phyloP scores from a whole-genome alignment of 148 eudicot species.

The Arctostaphylos glauca region DNA sequence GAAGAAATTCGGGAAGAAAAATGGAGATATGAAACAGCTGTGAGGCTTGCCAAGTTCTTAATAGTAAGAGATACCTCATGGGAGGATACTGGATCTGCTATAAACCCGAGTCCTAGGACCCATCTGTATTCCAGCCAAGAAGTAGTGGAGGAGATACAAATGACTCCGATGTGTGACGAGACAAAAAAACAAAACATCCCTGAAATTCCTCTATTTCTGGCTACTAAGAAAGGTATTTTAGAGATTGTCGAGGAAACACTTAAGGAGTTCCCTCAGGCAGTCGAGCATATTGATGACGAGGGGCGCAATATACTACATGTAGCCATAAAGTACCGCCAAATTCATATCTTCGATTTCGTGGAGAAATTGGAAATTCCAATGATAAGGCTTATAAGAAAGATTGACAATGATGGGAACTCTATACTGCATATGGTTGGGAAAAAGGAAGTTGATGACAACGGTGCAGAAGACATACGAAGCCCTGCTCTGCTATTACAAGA shows the following conservation, averaged over 20 bases:
- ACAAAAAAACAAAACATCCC: background rate
- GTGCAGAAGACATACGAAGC: conserved; percentile 7
- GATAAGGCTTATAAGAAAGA: conserved; percentile 8
- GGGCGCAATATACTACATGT: conserved; percentile 8
- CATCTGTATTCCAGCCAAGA: background rate
- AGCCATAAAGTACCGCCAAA: conserved; percentile 7
- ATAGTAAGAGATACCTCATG: background rate
- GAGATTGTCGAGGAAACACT: conserved; percentile 11
- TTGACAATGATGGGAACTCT: conserved; percentile 1
- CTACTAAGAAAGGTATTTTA: background rate
- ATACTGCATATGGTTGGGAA: conserved; percentile 8
- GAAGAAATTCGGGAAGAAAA: background rate
- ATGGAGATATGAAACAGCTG: background rate
- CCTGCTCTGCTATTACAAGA: conserved; percentile 11
- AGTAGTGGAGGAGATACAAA: no score
- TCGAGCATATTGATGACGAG: background rate
- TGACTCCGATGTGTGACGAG: background rate
- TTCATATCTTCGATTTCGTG: conserved; percentile 5
- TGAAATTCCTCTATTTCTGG: background rate
- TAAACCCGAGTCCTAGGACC: background rate
- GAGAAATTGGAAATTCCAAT: conserved; percentile 13
- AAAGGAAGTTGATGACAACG: background rate
- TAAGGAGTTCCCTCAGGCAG: background rate
- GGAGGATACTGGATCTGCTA: no score
- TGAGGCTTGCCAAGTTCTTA: conserved; percentile 8